Conservation (phyloP, 148 eudicot species). For the Cornus kousa region DNA sequence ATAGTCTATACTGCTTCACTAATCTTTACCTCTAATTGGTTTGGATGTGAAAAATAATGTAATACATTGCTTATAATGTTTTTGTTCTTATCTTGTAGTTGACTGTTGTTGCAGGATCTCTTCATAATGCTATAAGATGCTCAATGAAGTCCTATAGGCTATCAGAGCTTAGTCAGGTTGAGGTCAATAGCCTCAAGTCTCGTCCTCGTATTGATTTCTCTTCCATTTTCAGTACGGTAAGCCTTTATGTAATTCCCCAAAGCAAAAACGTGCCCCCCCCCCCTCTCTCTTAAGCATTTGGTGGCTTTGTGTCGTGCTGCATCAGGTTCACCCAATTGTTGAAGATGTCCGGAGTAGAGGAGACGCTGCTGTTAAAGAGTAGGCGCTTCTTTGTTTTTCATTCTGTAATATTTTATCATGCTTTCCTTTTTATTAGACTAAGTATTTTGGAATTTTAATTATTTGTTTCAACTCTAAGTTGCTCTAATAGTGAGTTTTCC, state of each 20-base stretch:
- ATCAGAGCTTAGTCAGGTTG: constrained; percentile 66
- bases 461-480: background rate
- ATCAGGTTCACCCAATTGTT: constrained; percentile 85
- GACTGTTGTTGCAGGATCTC: constrained; percentile 33
- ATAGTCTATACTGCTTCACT: too few relatives aligned
- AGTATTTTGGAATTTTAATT: background rate
- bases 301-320: constrained; percentile 3
- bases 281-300: too few relatives aligned
- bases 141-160: constrained; percentile 92
- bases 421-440: background rate
- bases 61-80: background rate
- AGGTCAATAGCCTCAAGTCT: constrained; percentile 78
- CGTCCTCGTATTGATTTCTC: constrained; percentile 94
- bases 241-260: constrained; percentile 8
- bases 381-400: constrained; percentile 25
- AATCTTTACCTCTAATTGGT: background rate
- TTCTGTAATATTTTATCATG: background rate
- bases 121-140: constrained; percentile 43
- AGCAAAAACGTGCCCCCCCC: background rate
- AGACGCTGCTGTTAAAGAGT: constrained; percentile 88
- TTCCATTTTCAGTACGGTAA: constrained; percentile 78
- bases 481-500: background rate
- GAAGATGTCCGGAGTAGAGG: constrained; percentile 76
- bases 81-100: constrained; percentile 5
- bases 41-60: background rate